These are phyloP conservation scores for Ambrosia trifida DNA, from an alignment of 129 eudicot species.

Conservation along the genomic window DNA sequence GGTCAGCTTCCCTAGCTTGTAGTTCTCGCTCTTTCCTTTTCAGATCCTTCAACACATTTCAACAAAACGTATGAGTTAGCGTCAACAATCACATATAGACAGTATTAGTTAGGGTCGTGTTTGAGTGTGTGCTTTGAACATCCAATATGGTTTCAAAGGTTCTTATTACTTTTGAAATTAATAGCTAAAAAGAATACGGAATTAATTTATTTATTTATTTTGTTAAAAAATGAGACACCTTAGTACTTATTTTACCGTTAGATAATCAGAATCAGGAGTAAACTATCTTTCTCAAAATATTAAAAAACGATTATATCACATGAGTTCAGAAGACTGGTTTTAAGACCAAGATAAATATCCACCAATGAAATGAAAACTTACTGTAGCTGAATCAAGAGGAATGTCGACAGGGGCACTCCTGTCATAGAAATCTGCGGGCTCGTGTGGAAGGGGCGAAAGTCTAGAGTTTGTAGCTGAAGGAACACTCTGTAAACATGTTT, in stretches of 20 bases:
- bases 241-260: neutral
- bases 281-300: neutral
- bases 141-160: neutral
- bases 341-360: conserved; percentile 11
- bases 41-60: conserved; percentile 51
- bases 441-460: conserved; percentile 86
- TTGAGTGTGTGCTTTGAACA: neutral
- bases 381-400: conserved; percentile 70
- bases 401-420: conserved; percentile 66
- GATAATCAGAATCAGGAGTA: neutral
- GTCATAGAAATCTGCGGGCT: conserved; percentile 70
- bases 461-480: conserved; percentile 55
- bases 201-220: neutral
- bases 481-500: conserved; percentile 45
- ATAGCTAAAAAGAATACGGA: neutral
- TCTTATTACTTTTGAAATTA: neutral
- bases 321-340: neutral
- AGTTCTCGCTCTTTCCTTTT: conserved; percentile 73
- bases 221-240: neutral
- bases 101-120: neutral
- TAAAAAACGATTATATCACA: neutral
- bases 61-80: neutral
- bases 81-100: conserved; percentile 14
- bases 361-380: conserved; percentile 17
- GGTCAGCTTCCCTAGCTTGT: conserved; percentile 75